phyloP scores from a whole-genome alignment of 139 green algal species.

The Cymbomonas tetramitiformis region DNA sequence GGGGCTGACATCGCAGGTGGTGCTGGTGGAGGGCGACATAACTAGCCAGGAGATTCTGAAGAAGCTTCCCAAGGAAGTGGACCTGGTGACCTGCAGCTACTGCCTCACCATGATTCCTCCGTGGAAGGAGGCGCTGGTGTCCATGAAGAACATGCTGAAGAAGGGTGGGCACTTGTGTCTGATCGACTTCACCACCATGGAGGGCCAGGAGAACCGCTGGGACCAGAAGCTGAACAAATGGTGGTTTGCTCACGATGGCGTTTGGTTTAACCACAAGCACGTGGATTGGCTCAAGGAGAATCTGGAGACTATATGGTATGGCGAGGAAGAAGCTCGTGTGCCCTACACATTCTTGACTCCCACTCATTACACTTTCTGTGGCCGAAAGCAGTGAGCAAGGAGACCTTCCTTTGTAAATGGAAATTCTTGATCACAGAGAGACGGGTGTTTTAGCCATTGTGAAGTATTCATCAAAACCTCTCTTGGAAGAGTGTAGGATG shows the following conservation, averaged over 20 bases:
- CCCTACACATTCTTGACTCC: constrained; percentile 10
- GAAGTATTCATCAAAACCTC: too few relatives aligned
- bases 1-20: neutral
- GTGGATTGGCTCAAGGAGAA: neutral
- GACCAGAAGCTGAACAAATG: constrained; percentile 14
- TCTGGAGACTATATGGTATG: constrained; percentile 5
- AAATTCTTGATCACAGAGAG: too few relatives aligned
- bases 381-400: neutral
- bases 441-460: too few relatives aligned
- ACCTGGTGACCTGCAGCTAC: constrained; percentile 14
- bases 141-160: constrained; percentile 1
- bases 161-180: constrained; percentile 1
- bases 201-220: constrained; percentile 1
- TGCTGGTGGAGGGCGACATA: constrained; percentile 7
- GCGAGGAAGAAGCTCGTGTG: constrained; percentile 9
- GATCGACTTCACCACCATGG: constrained; percentile 11
- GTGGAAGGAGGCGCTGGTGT: constrained; percentile 5
- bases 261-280: constrained; percentile 10
- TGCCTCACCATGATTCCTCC: constrained; percentile 15
- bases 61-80: constrained; percentile 2
- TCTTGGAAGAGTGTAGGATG: too few relatives aligned
- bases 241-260: constrained; percentile 13
- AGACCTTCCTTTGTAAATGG: too few relatives aligned
- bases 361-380: constrained; percentile 12
- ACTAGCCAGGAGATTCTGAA: neutral